Conservation (phyloP, 176 grass and related monocot genomes). For the Musa acuminata region DNA sequence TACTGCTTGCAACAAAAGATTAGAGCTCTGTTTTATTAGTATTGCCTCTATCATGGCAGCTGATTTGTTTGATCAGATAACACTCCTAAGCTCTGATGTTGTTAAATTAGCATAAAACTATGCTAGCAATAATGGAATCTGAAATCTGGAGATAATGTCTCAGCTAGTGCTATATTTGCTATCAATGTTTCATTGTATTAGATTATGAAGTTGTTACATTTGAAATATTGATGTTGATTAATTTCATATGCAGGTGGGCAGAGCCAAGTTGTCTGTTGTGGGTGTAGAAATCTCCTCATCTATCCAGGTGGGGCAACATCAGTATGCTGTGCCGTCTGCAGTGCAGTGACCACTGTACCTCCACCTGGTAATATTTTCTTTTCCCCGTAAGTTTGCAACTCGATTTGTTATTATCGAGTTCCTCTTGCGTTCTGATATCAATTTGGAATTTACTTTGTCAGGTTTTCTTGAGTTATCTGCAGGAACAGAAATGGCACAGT, state of each 20-base stretch:
- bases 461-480: not conserved
- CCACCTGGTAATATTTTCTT: constrained; percentile 36
- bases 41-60: not conserved
- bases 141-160: no score
- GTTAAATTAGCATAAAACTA: no score
- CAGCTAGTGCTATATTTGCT: no score
- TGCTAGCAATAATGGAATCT: no score
- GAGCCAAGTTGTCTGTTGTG: constrained; percentile 79
- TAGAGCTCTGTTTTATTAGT: no score
- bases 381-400: not conserved
- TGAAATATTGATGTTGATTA: not conserved
- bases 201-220: not conserved
- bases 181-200: not conserved
- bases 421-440: constrained; percentile 2
- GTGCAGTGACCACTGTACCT: constrained; percentile 49
- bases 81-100: no score
- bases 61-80: not conserved
- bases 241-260: constrained; percentile 38
- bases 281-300: constrained; percentile 48
- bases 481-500: constrained; percentile 70
- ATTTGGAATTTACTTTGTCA: constrained; percentile 19
- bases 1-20: no score
- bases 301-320: constrained; percentile 61
- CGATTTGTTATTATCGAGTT: not conserved
- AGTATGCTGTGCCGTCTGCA: constrained; percentile 72